Conservation (phyloP, 305 asterid species). For the Fraxinus paxiana region DNA sequence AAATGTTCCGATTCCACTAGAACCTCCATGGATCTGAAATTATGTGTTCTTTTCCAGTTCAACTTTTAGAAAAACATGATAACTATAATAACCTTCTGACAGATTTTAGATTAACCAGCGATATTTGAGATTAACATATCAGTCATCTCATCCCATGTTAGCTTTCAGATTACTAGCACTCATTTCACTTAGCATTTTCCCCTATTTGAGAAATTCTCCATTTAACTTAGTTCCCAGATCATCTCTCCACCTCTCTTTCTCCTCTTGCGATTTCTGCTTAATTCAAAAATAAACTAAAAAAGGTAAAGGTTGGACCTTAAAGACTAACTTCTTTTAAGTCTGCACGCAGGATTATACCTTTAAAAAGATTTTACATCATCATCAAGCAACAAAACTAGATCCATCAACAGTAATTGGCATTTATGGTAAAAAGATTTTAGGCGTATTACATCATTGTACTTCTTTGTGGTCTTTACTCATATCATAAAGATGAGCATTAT, state of each 20-base stretch:
- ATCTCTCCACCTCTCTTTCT: background rate
- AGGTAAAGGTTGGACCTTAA: background rate
- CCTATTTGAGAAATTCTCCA: background rate
- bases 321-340: background rate
- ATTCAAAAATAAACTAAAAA: background rate
- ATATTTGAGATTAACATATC: background rate
- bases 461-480: background rate
- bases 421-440: background rate
- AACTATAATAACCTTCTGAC: background rate
- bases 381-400: background rate
- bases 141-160: background rate
- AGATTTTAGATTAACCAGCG: background rate
- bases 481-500: background rate
- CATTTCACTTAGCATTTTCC: background rate
- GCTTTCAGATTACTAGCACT: background rate
- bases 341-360: background rate
- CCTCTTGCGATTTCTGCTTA: background rate
- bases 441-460: background rate
- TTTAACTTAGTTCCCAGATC: background rate
- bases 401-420: background rate
- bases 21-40: slow-evolving; percentile 90
- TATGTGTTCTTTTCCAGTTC: slow-evolving; percentile 1
- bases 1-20: slow-evolving; percentile 97
- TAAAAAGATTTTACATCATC: background rate
- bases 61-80: background rate